Evolutionary conservation across 441 rosid genomes (phyloP), one percentile per base, ranked within the genome.

Genomic region (Capsella rubella): DNA sequence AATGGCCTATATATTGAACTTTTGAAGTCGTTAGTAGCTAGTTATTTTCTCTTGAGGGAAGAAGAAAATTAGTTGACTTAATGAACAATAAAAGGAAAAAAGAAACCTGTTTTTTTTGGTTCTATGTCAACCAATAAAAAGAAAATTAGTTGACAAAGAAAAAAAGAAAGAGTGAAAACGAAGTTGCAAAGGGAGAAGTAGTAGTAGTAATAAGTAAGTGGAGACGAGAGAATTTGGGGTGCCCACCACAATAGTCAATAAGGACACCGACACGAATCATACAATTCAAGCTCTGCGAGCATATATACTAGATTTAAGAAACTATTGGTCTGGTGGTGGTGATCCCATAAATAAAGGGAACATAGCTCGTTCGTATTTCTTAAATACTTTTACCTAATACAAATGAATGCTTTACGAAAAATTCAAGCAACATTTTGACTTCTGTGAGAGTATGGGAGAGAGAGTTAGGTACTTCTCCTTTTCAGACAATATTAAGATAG

Each of bases 401-500:
- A 32, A 6, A 13, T 6, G 18, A 42, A 42, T 52, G 76, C 40
- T 31, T 25, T 25, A 50, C 47, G 45, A n/a, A 25, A 11, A 11
- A n/a, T 64, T 31, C 18, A 73, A 73, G 16, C 60, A 56, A 49
- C 60, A 39, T 34, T 21, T 65, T 73, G 72, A 73, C 77, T 49
- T 65, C 1, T 65, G 52, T 28, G 43, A 57, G 66, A 57, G 66
- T 66, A 57, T 57, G 67, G 43, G 52, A 39, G 60, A 42, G 65
- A 73, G 59, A 55, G 72, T 73, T 65, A 21, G 66, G 72, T 73
- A 57, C 78, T 72, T 65, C 51, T 65, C 64, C 42, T 55, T 52
- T 63, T 37, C 31, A 28, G 71, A 64, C 71, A 54, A 55, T 64
- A 43, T 46, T 64, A 54, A 63, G 71, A 54, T 53, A 27, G 43